phyloP scores from a whole-genome alignment of 1,284 basidiomycete species.

The Stygiomarasmius scandens region DNA sequence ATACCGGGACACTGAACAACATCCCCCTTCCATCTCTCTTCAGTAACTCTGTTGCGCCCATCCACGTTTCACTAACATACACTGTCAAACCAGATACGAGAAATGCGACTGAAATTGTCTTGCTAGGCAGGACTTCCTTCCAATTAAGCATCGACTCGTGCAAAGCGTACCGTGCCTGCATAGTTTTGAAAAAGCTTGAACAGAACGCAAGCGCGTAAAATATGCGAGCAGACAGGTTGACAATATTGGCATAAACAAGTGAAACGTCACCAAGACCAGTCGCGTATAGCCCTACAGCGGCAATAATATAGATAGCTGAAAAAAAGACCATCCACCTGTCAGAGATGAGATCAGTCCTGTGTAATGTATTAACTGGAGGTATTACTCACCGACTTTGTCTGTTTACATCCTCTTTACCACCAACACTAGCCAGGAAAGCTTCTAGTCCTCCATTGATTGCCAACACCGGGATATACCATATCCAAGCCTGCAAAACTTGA shows the following conservation, averaged over 20 bases:
- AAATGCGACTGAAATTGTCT: constrained; percentile 32
- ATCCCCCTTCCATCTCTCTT: constrained; percentile 28
- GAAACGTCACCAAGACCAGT: constrained; percentile 65
- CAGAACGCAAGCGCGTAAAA: constrained; percentile 49
- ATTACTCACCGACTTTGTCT: constrained; percentile 59
- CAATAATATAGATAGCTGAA: constrained; percentile 59
- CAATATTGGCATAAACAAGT: constrained; percentile 75
- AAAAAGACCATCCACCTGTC: constrained; percentile 71
- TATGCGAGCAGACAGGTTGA: constrained; percentile 63
- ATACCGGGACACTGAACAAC: constrained; percentile 33
- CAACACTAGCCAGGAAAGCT: constrained; percentile 84
- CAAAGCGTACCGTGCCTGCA: constrained; percentile 17
- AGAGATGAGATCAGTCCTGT: neutral
- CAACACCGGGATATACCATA: constrained; percentile 85
- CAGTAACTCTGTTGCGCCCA: constrained; percentile 27
- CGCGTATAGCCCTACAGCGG: constrained; percentile 53
- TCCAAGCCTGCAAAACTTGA: constrained; percentile 73
- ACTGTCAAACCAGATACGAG: constrained; percentile 34
- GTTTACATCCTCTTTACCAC: constrained; percentile 63
- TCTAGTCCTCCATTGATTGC: constrained; percentile 89
- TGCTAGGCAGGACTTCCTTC: constrained; percentile 33
- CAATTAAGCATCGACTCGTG: constrained; percentile 23
- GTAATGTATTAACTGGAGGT: neutral
- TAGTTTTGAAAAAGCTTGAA: constrained; percentile 36
- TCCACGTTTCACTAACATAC: constrained; percentile 22